These are phyloP conservation scores for Myxozyma melibiosi DNA, from an alignment of 805 yeast species.

Conservation along the genomic window DNA sequence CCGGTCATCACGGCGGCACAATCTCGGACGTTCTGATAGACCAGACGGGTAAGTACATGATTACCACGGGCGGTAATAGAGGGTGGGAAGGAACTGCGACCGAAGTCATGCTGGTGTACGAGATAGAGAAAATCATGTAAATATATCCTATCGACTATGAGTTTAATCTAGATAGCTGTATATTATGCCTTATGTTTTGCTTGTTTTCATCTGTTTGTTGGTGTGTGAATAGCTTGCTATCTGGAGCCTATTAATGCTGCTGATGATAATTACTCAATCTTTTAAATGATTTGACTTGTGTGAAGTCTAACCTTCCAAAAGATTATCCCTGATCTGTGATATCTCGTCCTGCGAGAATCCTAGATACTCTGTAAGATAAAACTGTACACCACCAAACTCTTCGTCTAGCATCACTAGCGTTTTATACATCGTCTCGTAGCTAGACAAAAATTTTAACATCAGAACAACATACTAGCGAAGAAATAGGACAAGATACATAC, in stretches of 20 bases:
- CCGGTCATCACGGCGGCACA: constrained; percentile 96
- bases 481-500: background rate
- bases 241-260: no score
- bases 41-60: constrained; percentile 78
- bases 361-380: constrained; percentile 2
- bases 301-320: no score
- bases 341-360: constrained; percentile 11
- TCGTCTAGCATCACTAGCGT: constrained; percentile 1
- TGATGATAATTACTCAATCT: background rate
- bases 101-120: constrained; percentile 80
- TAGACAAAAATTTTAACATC: background rate
- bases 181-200: background rate
- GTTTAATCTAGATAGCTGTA: background rate
- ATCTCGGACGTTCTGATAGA: constrained; percentile 78
- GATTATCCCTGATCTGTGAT: background rate
- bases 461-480: background rate
- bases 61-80: constrained; percentile 89
- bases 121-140: constrained; percentile 49
- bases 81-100: constrained; percentile 90
- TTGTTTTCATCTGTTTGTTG: background rate
- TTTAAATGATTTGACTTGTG: background rate
- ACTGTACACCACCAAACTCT: constrained; percentile 35
- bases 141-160: background rate
- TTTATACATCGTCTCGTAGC: constrained; percentile 11
- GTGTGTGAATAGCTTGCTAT: background rate